Percentiles rank a stretch among this genome's conserved stretches.
Conservation (phyloP, 352 stramenopile species). For the Phytophthora aleatoria region DNA sequence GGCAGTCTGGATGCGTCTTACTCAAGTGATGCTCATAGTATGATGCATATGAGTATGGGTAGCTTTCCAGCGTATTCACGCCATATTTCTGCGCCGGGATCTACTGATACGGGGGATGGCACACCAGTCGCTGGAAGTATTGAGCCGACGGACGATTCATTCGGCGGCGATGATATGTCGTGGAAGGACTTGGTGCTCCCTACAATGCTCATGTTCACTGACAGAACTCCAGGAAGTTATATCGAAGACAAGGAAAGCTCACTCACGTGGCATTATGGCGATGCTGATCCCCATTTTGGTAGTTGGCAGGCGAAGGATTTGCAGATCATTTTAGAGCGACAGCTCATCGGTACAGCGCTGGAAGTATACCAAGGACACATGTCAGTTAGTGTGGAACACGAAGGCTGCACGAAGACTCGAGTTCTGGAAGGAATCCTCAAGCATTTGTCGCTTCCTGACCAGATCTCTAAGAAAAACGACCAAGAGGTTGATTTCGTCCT, state of each 20-base stretch:
- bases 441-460: slow-evolving; percentile 67
- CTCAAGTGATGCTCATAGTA: slow-evolving; percentile 38
- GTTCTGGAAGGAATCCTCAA: slow-evolving; percentile 80
- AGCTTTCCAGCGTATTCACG: slow-evolving; percentile 48
- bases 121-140: slow-evolving; percentile 34
- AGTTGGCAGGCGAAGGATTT: slow-evolving; percentile 90
- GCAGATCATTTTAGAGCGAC: slow-evolving; percentile 89
- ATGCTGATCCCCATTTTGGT: slow-evolving; percentile 86
- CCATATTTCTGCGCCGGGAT: slow-evolving; percentile 25
- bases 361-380: slow-evolving; percentile 89
- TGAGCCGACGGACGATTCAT: slow-evolving; percentile 47
- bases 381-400: slow-evolving; percentile 83
- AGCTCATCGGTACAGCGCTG: slow-evolving; percentile 81
- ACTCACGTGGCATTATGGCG: slow-evolving; percentile 88
- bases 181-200: slow-evolving; percentile 84
- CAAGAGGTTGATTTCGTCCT: slow-evolving; percentile 88
- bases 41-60: slow-evolving; percentile 56
- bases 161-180: slow-evolving; percentile 64
- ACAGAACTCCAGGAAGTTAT: slow-evolving; percentile 77
- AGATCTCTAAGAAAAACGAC: slow-evolving; percentile 68
- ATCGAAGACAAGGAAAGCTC: slow-evolving; percentile 89
- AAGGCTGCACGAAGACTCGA: slow-evolving; percentile 78
- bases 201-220: slow-evolving; percentile 79
- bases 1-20: slow-evolving; percentile 40
- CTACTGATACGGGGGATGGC: slow-evolving; percentile 23